Conservation (phyloP, 495 filamentous ascomycete species). For the Lasiosphaeria hispida region DNA sequence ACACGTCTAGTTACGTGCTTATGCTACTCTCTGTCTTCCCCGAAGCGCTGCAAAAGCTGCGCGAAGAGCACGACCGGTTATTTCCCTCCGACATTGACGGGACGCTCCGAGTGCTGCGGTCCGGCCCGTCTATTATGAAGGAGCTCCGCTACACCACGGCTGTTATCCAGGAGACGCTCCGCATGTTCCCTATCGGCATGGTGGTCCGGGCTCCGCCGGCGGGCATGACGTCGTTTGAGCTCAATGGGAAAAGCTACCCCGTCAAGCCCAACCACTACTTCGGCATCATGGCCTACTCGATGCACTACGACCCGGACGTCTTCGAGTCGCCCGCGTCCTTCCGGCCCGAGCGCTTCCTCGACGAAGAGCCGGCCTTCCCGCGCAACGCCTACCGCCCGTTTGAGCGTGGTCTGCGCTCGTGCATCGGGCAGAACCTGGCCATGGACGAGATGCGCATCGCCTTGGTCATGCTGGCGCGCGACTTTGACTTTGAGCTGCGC, state of each 20-base stretch:
- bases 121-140: slow-evolving; percentile 3
- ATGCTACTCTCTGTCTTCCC: slow-evolving; percentile 16
- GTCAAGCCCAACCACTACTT: neutral
- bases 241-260: slow-evolving; percentile 5
- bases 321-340: slow-evolving; percentile 5
- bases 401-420: slow-evolving; percentile 44
- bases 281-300: neutral
- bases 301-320: slow-evolving; percentile 9
- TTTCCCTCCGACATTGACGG: slow-evolving; percentile 6
- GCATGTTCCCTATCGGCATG: slow-evolving; percentile 19
- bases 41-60: slow-evolving; percentile 7
- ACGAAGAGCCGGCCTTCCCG: neutral
- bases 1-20: slow-evolving; percentile 5
- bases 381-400: slow-evolving; percentile 35
- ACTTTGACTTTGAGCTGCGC: slow-evolving; percentile 37
- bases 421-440: slow-evolving; percentile 48
- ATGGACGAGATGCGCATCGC: slow-evolving; percentile 41
- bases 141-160: slow-evolving; percentile 10
- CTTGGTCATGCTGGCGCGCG: slow-evolving; percentile 39
- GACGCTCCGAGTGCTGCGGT: slow-evolving; percentile 6
- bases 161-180: slow-evolving; percentile 15
- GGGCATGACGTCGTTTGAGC: slow-evolving; percentile 1
- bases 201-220: slow-evolving; percentile 4
- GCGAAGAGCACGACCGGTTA: slow-evolving; percentile 11
- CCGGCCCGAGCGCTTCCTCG: slow-evolving; percentile 12